phyloP scores from a whole-genome alignment of 1,284 basidiomycete species.

The Inonotus hispidus region DNA sequence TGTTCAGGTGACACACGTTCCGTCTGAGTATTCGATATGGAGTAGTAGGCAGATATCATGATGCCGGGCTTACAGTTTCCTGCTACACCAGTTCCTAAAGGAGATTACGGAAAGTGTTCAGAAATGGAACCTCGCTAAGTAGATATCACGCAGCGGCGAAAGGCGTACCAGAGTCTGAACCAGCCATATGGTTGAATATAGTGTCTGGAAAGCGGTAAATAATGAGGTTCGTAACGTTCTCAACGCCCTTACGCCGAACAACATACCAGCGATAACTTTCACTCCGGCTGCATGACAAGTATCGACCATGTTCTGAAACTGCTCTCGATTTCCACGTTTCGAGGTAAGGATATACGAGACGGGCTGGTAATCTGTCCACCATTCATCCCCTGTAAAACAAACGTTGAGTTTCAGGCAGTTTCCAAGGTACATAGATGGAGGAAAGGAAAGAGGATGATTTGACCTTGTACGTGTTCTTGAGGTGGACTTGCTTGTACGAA shows the following conservation, averaged over 20 bases:
- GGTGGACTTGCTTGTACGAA: conserved; percentile 49
- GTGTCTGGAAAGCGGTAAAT: conserved; percentile 50
- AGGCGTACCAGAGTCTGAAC: conserved; percentile 28
- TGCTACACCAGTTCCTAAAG: conserved; percentile 44
- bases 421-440: too few species aligned
- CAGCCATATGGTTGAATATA: conserved; percentile 64
- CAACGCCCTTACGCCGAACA: too few species aligned
- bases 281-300: conserved; percentile 59
- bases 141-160: too few species aligned
- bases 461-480: conserved; percentile 28
- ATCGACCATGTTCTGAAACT: conserved; percentile 51
- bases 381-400: conserved; percentile 31
- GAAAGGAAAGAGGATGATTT: neutral
- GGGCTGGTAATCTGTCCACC: conserved; percentile 71
- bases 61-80: conserved; percentile 27
- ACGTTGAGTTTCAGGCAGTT: too few species aligned
- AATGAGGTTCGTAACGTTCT: too few species aligned
- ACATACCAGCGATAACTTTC: conserved; percentile 50
- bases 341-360: conserved; percentile 57
- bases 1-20: conserved; percentile 2
- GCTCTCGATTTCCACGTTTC: conserved; percentile 49
- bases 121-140: too few species aligned
- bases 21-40: too few species aligned
- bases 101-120: neutral
- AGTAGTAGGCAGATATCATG: conserved; percentile 20